Evolutionary conservation across 345 rosid species (phyloP).

Genomic region (Aurinia saxatilis): DNA sequence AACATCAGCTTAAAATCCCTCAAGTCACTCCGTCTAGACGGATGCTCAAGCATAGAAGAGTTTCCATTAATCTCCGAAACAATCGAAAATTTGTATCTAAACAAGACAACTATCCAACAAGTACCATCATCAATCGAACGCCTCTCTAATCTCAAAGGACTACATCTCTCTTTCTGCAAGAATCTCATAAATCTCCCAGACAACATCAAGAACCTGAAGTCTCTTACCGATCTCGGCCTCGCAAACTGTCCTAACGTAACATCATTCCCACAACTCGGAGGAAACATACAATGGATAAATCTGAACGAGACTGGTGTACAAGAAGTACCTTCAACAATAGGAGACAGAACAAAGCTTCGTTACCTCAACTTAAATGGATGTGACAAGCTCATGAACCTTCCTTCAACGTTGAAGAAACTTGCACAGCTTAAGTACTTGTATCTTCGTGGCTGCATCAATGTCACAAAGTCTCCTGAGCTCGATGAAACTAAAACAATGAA

Average conservation of each 20-base stretch:
- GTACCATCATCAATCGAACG: conserved; percentile 16
- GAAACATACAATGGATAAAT: conserved; percentile 15
- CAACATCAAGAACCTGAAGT: conserved; percentile 14
- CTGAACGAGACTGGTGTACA: conserved; percentile 8
- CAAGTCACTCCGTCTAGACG: conserved; percentile 7
- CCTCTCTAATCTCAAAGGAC: conserved; percentile 13
- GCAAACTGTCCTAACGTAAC: conserved; percentile 18
- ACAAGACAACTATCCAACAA: conserved; percentile 12
- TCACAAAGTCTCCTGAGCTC: conserved; percentile 18
- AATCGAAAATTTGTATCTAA: not conserved
- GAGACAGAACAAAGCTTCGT: conserved; percentile 9
- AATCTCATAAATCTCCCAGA: conserved; percentile 21
- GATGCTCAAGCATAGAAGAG: conserved; percentile 24
- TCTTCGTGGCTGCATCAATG: conserved; percentile 19
- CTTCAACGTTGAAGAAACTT: conserved; percentile 10
- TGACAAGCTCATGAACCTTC: conserved; percentile 12
- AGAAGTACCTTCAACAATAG: conserved; percentile 18
- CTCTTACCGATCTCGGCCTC: not conserved
- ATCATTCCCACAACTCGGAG: conserved; percentile 18
- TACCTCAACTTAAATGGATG: conserved; percentile 16
- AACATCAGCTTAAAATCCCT: conserved; percentile 28
- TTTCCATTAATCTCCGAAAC: conserved; percentile 20
- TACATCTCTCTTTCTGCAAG: conserved; percentile 19
- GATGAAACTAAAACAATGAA: conserved; percentile 11
- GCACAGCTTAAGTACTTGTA: conserved; percentile 16